A percentile compares a stretch with the other conserved stretches of the same genome.
phyloP scores from a whole-genome alignment of 257 asterid species.

The Plectranthus barbatus region DNA sequence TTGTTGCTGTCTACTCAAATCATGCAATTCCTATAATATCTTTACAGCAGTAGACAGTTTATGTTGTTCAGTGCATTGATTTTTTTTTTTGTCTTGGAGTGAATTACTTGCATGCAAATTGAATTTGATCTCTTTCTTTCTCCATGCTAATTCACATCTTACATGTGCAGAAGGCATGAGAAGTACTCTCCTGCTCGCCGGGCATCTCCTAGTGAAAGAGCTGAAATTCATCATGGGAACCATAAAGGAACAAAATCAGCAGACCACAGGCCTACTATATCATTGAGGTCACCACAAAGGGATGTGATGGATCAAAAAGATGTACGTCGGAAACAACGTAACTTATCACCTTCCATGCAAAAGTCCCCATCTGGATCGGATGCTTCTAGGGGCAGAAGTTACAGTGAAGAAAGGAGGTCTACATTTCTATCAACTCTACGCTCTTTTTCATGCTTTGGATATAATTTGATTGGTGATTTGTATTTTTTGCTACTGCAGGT shows the following conservation, averaged over 20 bases:
- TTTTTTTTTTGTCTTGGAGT: constrained; percentile 9
- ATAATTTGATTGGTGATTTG: not conserved
- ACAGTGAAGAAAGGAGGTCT: constrained; percentile 44
- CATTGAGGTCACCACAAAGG: constrained; percentile 61
- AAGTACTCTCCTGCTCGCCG: constrained; percentile 45
- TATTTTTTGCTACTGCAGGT: constrained; percentile 30
- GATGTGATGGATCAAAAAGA: constrained; percentile 34
- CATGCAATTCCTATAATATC: constrained; percentile 2
- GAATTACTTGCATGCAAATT: not conserved
- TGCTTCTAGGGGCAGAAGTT: constrained; percentile 35
- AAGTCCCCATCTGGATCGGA: constrained; percentile 42
- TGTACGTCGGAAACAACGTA: constrained; percentile 28
- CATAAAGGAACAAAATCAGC: constrained; percentile 24
- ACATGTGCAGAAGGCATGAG: constrained; percentile 33
- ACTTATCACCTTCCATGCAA: constrained; percentile 26
- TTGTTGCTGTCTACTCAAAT: not conserved
- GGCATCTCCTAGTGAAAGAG: constrained; percentile 33
- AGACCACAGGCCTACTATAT: constrained; percentile 35
- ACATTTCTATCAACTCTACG: not conserved
- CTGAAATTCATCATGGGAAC: constrained; percentile 23
- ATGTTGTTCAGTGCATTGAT: not conserved
- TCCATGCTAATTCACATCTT: constrained; percentile 1
- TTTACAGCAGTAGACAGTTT: constrained; percentile 2
- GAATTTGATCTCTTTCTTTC: not conserved
- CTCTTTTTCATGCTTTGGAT: constrained; percentile 9